Evolutionary conservation across 1,284 basidiomycete species (phyloP).

Genomic region (Phlebopus sp.): DNA sequence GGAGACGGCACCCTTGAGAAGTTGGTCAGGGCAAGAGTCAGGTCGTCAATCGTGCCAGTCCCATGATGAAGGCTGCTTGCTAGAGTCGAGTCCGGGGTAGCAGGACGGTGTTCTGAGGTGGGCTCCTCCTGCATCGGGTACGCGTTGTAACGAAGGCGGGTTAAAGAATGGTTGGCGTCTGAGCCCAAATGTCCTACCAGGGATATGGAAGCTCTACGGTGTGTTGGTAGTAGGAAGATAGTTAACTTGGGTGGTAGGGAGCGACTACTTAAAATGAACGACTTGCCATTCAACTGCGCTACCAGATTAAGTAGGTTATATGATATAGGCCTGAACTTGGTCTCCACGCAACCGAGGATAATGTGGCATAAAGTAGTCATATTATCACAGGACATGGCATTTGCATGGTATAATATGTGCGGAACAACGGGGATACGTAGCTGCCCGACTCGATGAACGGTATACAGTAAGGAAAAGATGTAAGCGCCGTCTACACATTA

Average conservation of each 20-base stretch:
- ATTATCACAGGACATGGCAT: slow-evolving; percentile 15
- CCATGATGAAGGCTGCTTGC: slow-evolving; percentile 57
- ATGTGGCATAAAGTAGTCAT: slow-evolving; percentile 30
- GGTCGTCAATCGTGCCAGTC: slow-evolving; percentile 71
- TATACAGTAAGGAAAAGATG: slow-evolving; percentile 11
- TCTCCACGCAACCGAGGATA: slow-evolving; percentile 8
- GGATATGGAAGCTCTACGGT: slow-evolving; percentile 3
- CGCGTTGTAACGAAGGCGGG: not conserved
- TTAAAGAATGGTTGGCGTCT: slow-evolving; percentile 6
- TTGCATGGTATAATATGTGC: slow-evolving; percentile 15
- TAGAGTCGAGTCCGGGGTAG: slow-evolving; percentile 55
- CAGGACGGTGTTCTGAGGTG: slow-evolving; percentile 22
- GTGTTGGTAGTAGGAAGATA: not conserved
- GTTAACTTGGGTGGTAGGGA: no score
- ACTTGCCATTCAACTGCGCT: no score
- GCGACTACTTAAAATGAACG: no score
- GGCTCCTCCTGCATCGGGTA: slow-evolving; percentile 22
- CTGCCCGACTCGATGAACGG: slow-evolving; percentile 6
- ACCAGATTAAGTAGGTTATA: no score
- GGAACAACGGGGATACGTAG: slow-evolving; percentile 7
- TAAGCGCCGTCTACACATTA: slow-evolving; percentile 20
- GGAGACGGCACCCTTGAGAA: slow-evolving; percentile 70
- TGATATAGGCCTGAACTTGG: no score
- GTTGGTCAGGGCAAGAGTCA: slow-evolving; percentile 66
- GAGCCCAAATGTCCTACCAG: not conserved